Conservation (phyloP, 2,329 filamentous ascomycete genomes). For the Hirsutella minnesotensis region DNA sequence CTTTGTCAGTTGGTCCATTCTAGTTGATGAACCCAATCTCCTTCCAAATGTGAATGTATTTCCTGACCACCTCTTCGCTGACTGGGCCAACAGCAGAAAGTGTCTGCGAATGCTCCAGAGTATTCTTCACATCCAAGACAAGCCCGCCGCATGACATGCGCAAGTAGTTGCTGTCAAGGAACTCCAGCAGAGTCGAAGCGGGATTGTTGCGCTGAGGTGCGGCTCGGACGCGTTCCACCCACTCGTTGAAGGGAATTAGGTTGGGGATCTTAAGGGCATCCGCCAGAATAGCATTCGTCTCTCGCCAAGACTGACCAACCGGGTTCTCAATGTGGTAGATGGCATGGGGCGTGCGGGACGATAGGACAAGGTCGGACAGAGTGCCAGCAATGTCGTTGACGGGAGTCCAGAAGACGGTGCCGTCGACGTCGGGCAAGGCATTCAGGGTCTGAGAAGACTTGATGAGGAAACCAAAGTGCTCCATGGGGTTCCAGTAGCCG, state of each 20-base stretch:
- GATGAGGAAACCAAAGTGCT: slow-evolving; percentile 37
- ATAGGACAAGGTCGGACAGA: slow-evolving; percentile 6
- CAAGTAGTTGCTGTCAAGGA: slow-evolving; percentile 5
- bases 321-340: slow-evolving; percentile 15
- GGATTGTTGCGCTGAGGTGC: slow-evolving; percentile 4
- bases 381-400: slow-evolving; percentile 21
- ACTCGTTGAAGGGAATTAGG: slow-evolving; percentile 5
- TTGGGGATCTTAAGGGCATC: slow-evolving; percentile 4
- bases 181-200: slow-evolving; percentile 4
- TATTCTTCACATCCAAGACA: slow-evolving; percentile 4
- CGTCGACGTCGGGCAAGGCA: slow-evolving; percentile 27
- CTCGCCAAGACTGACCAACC: slow-evolving; percentile 7
- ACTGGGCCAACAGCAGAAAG: slow-evolving; percentile 3
- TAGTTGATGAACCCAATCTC: slow-evolving; percentile 2
- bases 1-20: too few relatives aligned
- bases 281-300: slow-evolving; percentile 5
- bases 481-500: slow-evolving; percentile 42
- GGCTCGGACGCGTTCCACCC: slow-evolving; percentile 2
- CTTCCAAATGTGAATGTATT: slow-evolving; percentile 3
- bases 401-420: slow-evolving; percentile 30
- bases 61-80: slow-evolving; percentile 2
- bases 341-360: not conserved
- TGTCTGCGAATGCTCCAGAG: slow-evolving; percentile 6
- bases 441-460: slow-evolving; percentile 35
- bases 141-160: slow-evolving; percentile 8